Evolutionary conservation across 1,284 basidiomycete species (phyloP).

Genomic region (Marasmius fiardii): DNA sequence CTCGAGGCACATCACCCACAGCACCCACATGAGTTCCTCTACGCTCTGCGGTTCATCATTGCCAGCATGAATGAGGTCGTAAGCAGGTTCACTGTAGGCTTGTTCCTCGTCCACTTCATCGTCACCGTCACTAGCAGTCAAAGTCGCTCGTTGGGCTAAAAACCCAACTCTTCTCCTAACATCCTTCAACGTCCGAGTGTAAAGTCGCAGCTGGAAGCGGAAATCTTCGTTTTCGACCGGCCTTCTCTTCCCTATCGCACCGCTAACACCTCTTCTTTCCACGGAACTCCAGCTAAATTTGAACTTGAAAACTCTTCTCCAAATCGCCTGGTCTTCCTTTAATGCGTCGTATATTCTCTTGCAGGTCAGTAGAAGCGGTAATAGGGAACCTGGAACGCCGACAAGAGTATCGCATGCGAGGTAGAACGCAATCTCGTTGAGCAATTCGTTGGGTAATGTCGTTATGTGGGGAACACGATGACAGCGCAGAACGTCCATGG

Average conservation of each 20-base stretch:
- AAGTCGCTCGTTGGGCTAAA: slow-evolving; percentile 16
- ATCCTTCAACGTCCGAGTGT: slow-evolving; percentile 35
- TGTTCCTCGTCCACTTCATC: slow-evolving; percentile 16
- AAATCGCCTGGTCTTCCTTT: slow-evolving; percentile 36
- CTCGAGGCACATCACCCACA: slow-evolving; percentile 67
- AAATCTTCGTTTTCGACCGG: slow-evolving; percentile 24
- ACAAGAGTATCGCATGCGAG: slow-evolving; percentile 36
- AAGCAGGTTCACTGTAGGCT: slow-evolving; percentile 5
- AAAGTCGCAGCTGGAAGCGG: slow-evolving; percentile 43
- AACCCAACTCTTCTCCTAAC: slow-evolving; percentile 22
- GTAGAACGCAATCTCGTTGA: slow-evolving; percentile 53
- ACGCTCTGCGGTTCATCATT: slow-evolving; percentile 14
- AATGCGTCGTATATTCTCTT: slow-evolving; percentile 40
- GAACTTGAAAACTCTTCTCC: slow-evolving; percentile 53
- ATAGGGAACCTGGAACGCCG: slow-evolving; percentile 38
- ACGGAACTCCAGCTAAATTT: slow-evolving; percentile 60
- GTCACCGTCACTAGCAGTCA: neutral
- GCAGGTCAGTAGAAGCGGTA: slow-evolving; percentile 50
- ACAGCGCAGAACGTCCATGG: too few species aligned
- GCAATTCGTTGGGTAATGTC: slow-evolving; percentile 47
- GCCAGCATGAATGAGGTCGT: neutral
- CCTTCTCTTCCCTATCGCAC: neutral
- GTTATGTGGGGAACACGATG: too few species aligned
- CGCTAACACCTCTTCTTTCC: slow-evolving; percentile 46
- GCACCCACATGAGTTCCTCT: slow-evolving; percentile 47